Percentiles rank a stretch among this genome's conserved stretches.
Evolutionary conservation across 805 yeast genomes (phyloP).

Genomic region (Cyberlindnera maritima): DNA sequence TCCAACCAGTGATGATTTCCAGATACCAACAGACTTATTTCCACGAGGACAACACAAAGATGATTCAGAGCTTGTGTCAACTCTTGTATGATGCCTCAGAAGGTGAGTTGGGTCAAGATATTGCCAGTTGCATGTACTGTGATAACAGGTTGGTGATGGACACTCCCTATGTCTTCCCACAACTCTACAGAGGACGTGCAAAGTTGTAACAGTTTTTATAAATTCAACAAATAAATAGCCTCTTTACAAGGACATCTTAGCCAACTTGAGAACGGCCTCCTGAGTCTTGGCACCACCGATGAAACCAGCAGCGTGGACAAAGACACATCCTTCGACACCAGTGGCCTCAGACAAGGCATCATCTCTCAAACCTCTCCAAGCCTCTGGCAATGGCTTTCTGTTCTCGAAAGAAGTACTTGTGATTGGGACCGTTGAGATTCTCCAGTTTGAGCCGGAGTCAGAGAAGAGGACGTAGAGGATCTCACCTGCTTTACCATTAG

Average conservation of each 20-base stretch:
- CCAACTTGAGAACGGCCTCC: slow-evolving; percentile 77
- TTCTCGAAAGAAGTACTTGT: slow-evolving; percentile 74
- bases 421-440: slow-evolving; percentile 92
- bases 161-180: neutral
- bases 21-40: neutral
- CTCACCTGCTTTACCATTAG: slow-evolving; percentile 48
- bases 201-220: neutral
- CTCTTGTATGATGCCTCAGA: slow-evolving; percentile 4
- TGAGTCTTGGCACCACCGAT: slow-evolving; percentile 88
- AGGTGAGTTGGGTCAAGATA: neutral
- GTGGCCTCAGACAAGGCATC: slow-evolving; percentile 67
- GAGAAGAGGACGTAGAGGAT: slow-evolving; percentile 77
- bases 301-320: slow-evolving; percentile 95
- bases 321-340: slow-evolving; percentile 86
- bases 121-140: neutral
- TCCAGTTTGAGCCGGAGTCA: slow-evolving; percentile 71
- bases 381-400: slow-evolving; percentile 84
- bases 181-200: neutral
- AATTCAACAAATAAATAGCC: neutral
- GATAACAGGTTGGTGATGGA: neutral
- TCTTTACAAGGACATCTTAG: slow-evolving; percentile 40
- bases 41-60: neutral
- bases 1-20: neutral
- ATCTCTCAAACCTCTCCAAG: slow-evolving; percentile 95
- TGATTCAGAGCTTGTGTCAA: slow-evolving; percentile 1